Evolutionary conservation across 352 stramenopile genomes (phyloP).

Genomic region (Phytopythium sindhum): DNA sequence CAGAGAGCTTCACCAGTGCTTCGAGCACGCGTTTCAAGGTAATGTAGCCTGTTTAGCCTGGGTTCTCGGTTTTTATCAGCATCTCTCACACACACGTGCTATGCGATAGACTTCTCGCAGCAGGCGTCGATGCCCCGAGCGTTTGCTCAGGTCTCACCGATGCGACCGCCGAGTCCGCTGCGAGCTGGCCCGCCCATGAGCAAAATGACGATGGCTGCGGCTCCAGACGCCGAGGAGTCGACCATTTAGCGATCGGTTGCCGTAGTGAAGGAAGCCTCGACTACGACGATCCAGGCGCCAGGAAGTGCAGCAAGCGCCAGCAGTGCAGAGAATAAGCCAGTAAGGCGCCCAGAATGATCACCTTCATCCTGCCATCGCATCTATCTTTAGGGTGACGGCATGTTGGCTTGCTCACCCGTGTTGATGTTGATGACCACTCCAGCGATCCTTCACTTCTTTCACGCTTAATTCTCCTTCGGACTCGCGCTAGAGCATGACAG

Average conservation of each 20-base stretch:
- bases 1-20: conserved; percentile 25
- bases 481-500: neutral
- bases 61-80: neutral
- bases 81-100: neutral
- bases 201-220: neutral
- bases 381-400: no score
- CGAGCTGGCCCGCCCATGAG: neutral
- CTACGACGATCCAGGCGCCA: no score
- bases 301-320: no score
- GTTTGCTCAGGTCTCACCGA: conserved; percentile 7
- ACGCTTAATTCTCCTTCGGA: no score
- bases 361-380: no score
- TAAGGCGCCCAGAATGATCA: no score
- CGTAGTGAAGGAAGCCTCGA: no score
- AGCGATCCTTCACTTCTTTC: no score
- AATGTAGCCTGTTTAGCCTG: neutral
- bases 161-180: conserved; percentile 3
- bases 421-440: no score
- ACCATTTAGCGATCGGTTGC: neutral
- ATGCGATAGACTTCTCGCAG: conserved; percentile 8
- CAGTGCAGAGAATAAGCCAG: no score
- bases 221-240: conserved; percentile 1
- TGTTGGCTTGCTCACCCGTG: no score
- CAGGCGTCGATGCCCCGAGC: conserved; percentile 12
- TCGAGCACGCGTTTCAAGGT: conserved; percentile 21